These are phyloP conservation scores for Candida ascalaphidarum DNA, from an alignment of 805 yeast genomes.

Conservation along the genomic window DNA sequence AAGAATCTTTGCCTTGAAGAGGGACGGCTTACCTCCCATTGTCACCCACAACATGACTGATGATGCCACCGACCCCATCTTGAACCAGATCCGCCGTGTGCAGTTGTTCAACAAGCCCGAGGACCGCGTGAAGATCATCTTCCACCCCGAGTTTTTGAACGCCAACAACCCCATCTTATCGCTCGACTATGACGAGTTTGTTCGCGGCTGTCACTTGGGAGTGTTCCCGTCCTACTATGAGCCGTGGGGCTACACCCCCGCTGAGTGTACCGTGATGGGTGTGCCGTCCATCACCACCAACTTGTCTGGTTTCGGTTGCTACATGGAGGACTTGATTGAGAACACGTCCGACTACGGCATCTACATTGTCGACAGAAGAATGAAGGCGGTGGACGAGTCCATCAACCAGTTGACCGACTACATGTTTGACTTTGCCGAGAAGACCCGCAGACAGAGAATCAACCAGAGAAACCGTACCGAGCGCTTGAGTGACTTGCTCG, in stretches of 20 bases:
- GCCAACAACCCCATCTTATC: constrained; percentile 91
- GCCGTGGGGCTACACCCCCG: constrained; percentile 99
- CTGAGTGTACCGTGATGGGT: constrained; percentile 99
- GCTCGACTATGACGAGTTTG: constrained; percentile 94
- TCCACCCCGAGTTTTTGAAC: constrained; percentile 96
- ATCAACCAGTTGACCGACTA: constrained; percentile 82
- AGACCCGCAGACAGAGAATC: constrained; percentile 93
- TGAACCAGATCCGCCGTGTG: constrained; percentile 86
- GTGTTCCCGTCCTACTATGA: constrained; percentile 98
- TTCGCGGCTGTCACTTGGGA: constrained; percentile 95
- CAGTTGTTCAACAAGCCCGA: constrained; percentile 82
- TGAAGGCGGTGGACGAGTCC: constrained; percentile 87
- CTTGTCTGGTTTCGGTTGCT: constrained; percentile 94
- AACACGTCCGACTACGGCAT: constrained; percentile 94
- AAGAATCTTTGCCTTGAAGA: constrained; percentile 85
- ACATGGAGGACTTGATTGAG: constrained; percentile 96
- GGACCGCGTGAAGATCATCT: constrained; percentile 89
- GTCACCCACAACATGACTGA: constrained; percentile 96
- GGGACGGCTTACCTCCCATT: constrained; percentile 86
- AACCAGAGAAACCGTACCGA: constrained; percentile 97
- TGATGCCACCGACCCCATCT: constrained; percentile 83
- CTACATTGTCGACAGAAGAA: constrained; percentile 90
- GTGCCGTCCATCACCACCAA: constrained; percentile 96
- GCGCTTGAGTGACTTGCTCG: constrained; percentile 82
- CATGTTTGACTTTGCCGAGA: constrained; percentile 82